Percentiles rank a stretch among this genome's conserved stretches.
Evolutionary conservation across 2,329 filamentous ascomycete genomes (phyloP).

Genomic region (Phialophora chinensis): DNA sequence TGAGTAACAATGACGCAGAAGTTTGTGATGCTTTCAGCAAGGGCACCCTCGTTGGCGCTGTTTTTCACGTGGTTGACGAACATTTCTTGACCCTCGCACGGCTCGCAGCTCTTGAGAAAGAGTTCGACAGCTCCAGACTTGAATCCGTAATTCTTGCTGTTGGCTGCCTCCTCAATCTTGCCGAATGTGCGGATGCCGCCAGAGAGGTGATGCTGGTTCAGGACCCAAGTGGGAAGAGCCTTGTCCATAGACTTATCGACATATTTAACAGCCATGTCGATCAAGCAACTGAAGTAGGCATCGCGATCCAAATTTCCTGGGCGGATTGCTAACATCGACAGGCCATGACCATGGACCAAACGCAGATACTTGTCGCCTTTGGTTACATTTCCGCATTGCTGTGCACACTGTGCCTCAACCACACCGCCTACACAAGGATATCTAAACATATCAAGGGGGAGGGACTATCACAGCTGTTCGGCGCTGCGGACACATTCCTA

Average conservation of each 20-base stretch:
- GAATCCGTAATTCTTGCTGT: conserved; percentile 78
- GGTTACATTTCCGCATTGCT: conserved; percentile 86
- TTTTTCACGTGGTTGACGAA: conserved; percentile 46
- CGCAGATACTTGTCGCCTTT: conserved; percentile 79
- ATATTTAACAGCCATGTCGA: conserved; percentile 73
- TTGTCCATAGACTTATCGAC: conserved; percentile 65
- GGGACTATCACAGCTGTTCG: conserved; percentile 58
- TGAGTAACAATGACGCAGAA: conserved; percentile 78
- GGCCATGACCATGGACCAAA: conserved; percentile 68
- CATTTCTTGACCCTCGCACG: conserved; percentile 42
- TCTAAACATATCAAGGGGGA: conserved; percentile 52
- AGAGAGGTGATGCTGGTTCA: conserved; percentile 56
- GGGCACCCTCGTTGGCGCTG: conserved; percentile 45
- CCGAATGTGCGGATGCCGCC: conserved; percentile 74
- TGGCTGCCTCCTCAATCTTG: conserved; percentile 84
- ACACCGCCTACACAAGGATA: conserved; percentile 52
- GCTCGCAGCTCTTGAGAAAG: conserved; percentile 43
- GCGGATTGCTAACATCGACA: conserved; percentile 41
- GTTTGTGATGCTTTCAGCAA: conserved; percentile 72
- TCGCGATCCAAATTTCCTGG: neutral
- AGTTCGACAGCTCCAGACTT: conserved; percentile 60
- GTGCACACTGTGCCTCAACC: conserved; percentile 74
- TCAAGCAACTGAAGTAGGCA: conserved; percentile 70
- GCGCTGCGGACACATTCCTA: conserved; percentile 67
- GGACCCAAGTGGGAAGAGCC: conserved; percentile 47